Conservation (phyloP, 306 rosid species). For the Gastrolobium bilobum region DNA sequence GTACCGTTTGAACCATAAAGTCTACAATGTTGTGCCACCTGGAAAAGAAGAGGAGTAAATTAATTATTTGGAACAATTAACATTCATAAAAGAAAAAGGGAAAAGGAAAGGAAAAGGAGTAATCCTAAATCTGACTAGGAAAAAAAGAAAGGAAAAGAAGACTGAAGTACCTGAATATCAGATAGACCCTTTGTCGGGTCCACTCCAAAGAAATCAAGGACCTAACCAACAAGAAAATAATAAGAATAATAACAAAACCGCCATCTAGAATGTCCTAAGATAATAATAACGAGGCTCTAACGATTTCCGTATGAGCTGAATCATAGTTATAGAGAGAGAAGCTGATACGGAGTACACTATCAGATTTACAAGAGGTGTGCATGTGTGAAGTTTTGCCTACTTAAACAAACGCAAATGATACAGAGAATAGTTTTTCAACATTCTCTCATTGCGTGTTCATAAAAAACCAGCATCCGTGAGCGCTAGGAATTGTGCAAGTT, state of each 20-base stretch:
- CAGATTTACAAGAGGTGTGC: slow-evolving; percentile 19
- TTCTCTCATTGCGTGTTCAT: slow-evolving; percentile 14
- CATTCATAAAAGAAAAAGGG: slow-evolving; percentile 22
- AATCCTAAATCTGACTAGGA: slow-evolving; percentile 7
- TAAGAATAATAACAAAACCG: slow-evolving; percentile 1
- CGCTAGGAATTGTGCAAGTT: neutral
- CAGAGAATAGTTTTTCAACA: slow-evolving; percentile 26
- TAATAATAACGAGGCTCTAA: slow-evolving; percentile 12
- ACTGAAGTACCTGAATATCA: slow-evolving; percentile 69
- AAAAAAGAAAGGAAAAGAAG: slow-evolving; percentile 13
- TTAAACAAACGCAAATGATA: slow-evolving; percentile 7
- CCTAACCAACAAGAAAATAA: slow-evolving; percentile 57
- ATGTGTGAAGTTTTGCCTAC: slow-evolving; percentile 2
- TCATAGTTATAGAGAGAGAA: slow-evolving; percentile 4
- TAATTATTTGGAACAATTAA: slow-evolving; percentile 30
- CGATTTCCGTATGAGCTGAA: slow-evolving; percentile 35
- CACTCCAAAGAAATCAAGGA: slow-evolving; percentile 88
- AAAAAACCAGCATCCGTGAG: slow-evolving; percentile 10
- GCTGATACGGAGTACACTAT: slow-evolving; percentile 1
- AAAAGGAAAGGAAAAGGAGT: slow-evolving; percentile 1
- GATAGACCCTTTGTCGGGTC: slow-evolving; percentile 84
- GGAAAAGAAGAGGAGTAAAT: slow-evolving; percentile 16
- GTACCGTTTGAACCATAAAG: slow-evolving; percentile 82
- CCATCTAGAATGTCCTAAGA: slow-evolving; percentile 16
- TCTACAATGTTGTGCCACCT: slow-evolving; percentile 83